Conservation (phyloP, 1,139 yeast species). For the Suhomyces anneliseae region DNA sequence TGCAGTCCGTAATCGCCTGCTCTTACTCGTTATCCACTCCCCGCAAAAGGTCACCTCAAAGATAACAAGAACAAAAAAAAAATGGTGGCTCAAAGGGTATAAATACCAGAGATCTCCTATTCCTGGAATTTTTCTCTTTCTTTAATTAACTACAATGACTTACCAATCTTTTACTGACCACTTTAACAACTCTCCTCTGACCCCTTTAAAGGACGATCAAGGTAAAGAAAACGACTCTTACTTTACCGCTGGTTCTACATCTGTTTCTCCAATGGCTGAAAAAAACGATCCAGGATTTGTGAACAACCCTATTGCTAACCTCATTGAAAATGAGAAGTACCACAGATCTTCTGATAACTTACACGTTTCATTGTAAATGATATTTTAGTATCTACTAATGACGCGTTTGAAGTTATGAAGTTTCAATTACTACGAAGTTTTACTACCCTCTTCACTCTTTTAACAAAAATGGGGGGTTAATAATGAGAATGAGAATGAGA, state of each 20-base stretch:
- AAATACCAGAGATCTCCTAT: background rate
- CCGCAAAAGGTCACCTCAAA: background rate
- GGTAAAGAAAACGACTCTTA: slow-evolving; percentile 12
- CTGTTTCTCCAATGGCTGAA: slow-evolving; percentile 10
- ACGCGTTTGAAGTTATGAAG: too few relatives aligned
- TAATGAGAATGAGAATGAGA: too few relatives aligned
- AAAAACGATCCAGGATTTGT: slow-evolving; percentile 8
- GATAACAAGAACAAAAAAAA: too few relatives aligned
- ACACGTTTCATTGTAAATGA: slow-evolving; percentile 27
- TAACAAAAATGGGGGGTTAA: too few relatives aligned
- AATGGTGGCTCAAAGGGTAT: background rate
- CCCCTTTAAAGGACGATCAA: slow-evolving; percentile 14
- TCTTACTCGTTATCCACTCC: background rate
- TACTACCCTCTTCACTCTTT: too few relatives aligned
- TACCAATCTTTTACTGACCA: slow-evolving; percentile 18
- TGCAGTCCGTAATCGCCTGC: background rate
- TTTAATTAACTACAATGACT: slow-evolving; percentile 11
- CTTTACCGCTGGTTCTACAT: slow-evolving; percentile 9
- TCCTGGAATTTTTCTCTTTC: background rate
- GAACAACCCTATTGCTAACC: slow-evolving; percentile 17
- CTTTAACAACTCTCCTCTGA: slow-evolving; percentile 18
- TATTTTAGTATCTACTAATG: too few relatives aligned
- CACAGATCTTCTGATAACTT: slow-evolving; percentile 34
- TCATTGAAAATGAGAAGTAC: slow-evolving; percentile 23
- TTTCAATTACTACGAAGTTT: too few relatives aligned